phyloP scores from a whole-genome alignment of 768 basidiomycete genomes.

The Leccinellum albellum region DNA sequence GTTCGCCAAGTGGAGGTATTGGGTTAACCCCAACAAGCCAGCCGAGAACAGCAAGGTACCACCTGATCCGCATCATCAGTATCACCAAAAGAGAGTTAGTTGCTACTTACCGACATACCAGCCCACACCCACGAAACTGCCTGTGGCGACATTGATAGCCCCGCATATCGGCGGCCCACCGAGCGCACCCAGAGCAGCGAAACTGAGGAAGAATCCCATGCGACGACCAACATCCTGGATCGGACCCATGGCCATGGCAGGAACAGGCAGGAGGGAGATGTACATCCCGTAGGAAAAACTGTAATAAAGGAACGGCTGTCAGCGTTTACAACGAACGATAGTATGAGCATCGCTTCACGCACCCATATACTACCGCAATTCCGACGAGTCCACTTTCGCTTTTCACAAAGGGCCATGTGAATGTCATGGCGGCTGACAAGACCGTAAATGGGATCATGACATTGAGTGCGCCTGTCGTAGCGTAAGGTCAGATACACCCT shows the following conservation, averaged over 20 bases:
- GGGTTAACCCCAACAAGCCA: constrained; percentile 37
- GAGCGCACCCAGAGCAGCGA: constrained; percentile 59
- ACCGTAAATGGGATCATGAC: constrained; percentile 63
- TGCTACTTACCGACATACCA: constrained; percentile 39
- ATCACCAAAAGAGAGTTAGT: background rate
- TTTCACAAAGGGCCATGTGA: constrained; percentile 65
- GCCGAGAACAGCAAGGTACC: constrained; percentile 40
- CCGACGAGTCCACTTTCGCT: constrained; percentile 44
- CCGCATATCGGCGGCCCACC: constrained; percentile 74
- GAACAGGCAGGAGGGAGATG: constrained; percentile 51
- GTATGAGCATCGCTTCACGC: constrained; percentile 8
- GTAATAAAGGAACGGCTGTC: background rate
- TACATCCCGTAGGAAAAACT: constrained; percentile 64
- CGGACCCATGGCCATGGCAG: constrained; percentile 59
- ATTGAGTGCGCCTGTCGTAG: constrained; percentile 54
- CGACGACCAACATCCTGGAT: constrained; percentile 61
- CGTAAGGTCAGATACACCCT: background rate
- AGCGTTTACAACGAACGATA: background rate
- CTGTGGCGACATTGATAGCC: constrained; percentile 53
- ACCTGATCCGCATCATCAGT: constrained; percentile 18
- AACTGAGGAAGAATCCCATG: constrained; percentile 60
- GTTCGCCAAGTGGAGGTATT: constrained; percentile 41
- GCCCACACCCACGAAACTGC: constrained; percentile 37
- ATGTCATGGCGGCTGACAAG: constrained; percentile 55
- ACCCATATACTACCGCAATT: constrained; percentile 66